Evolutionary conservation across 345 rosid genomes (phyloP), one percentile per base, ranked within the genome.

Genomic region (Hypericum perforatum): DNA sequence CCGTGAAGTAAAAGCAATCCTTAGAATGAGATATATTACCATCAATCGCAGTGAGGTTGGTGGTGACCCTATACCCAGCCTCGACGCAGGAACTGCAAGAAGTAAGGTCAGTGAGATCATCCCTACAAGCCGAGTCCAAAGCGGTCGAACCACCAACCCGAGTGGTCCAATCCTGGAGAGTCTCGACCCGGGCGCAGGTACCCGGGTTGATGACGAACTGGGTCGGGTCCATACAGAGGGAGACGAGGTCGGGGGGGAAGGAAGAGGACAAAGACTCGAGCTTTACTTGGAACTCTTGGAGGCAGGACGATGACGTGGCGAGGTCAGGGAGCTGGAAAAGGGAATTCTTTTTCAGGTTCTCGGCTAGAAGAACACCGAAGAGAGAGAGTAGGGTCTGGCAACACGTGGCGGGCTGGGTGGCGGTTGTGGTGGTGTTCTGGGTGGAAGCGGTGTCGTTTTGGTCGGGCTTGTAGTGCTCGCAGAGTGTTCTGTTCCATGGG

Each of bases 401-500:
- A 45, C 96, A 91, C 41, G 61, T 56, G 59, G 32, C 32, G 32
- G 32, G 32, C 32, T 11, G 16, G 11, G 29, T 16, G 37, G 32
- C 6, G 45, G 16, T n/a, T n/a, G n/a, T 8, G n/a, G 14, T 37
- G 32, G 39, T 46, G 39, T 48, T 43, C 15, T 16, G 48, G 39
- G 57, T 42, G 43, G 58, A 52, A 40, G 7, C 42, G 57, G 58
- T 6, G 16, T 32, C 12, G 15, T 59, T 15, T 43, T 8, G 13
- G 2, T 59, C 53, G 32, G 58, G 62, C 3, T 52, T 59, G 62
- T 56, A 69, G 60, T 57, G 62, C 15, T 7, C 60, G 61, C 96
- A 91, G 42, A 43, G 45, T 0, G 85, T 70, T 6, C 67, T 63
- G 80, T 84, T 78, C 94, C 94, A 87, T 57, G 81, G 91, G 72